Percentiles rank a stretch among this genome's conserved stretches.
phyloP scores from a whole-genome alignment of 2,329 filamentous ascomycete genomes.

The Fusarium hainanense region DNA sequence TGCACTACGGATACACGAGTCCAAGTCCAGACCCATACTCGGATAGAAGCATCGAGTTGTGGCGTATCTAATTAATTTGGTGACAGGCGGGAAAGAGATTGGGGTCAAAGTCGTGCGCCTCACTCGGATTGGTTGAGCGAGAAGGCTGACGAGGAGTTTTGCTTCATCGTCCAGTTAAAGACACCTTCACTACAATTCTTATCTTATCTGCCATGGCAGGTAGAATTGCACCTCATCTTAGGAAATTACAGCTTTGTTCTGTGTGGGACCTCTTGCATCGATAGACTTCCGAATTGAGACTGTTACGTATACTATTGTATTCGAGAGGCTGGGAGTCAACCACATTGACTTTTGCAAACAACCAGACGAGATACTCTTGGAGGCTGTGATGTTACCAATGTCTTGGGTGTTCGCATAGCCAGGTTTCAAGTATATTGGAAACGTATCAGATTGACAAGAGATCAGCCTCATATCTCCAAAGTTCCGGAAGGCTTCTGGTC shows the following conservation, averaged over 20 bases:
- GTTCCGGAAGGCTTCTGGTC: constrained; percentile 1
- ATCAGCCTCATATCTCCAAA: constrained; percentile 4
- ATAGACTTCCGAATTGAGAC: constrained; percentile 32
- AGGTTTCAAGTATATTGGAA: constrained; percentile 19
- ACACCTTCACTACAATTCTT: constrained; percentile 23
- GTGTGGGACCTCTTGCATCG: constrained; percentile 36
- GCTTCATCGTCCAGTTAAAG: constrained; percentile 22
- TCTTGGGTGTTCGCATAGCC: not conserved
- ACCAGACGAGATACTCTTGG: not conserved
- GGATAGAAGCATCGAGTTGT: constrained; percentile 28
- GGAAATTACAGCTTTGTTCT: constrained; percentile 43
- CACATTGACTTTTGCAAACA: not conserved
- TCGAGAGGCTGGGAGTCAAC: constrained; percentile 11
- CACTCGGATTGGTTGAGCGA: constrained; percentile 20
- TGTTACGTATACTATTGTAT: constrained; percentile 4
- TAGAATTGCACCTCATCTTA: constrained; percentile 47
- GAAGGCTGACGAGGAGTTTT: not conserved
- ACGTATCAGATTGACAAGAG: constrained; percentile 23
- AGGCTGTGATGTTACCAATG: not conserved
- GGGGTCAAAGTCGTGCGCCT: constrained; percentile 8
- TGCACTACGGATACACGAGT: constrained; percentile 8
- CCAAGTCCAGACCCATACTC: not conserved
- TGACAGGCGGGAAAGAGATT: constrained; percentile 27
- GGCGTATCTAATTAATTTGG: constrained; percentile 30
- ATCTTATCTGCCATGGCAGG: constrained; percentile 27